Conservation (phyloP, 176 grass and related monocot genomes). For the Chloris gayana region DNA sequence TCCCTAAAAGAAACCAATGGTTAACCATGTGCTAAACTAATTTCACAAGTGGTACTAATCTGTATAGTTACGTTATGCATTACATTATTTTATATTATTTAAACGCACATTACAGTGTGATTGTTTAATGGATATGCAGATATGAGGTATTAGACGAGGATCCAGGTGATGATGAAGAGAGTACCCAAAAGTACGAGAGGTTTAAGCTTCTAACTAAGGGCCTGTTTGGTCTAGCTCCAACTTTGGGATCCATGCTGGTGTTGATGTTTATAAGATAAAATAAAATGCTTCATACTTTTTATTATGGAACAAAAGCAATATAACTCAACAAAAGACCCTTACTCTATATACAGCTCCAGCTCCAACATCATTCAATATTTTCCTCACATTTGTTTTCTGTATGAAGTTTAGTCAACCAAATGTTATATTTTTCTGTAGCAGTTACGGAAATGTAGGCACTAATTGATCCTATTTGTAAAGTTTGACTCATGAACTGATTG, state of each 20-base stretch:
- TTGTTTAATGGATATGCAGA: slow-evolving; percentile 57
- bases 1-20: background rate
- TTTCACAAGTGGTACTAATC: background rate
- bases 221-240: background rate
- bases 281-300: too few relatives aligned
- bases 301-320: too few relatives aligned
- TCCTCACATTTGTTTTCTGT: background rate
- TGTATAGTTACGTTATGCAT: background rate
- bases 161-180: slow-evolving; percentile 98
- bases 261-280: too few relatives aligned
- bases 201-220: slow-evolving; percentile 26
- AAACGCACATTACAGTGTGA: slow-evolving; percentile 17
- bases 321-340: too few relatives aligned
- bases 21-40: background rate
- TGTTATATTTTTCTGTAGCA: background rate
- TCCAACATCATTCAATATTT: slow-evolving; percentile 15
- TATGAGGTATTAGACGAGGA: slow-evolving; percentile 96
- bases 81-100: slow-evolving; percentile 2
- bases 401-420: slow-evolving; percentile 3
- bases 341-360: too few relatives aligned
- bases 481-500: too few relatives aligned
- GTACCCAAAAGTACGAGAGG: slow-evolving; percentile 69
- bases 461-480: slow-evolving; percentile 22
- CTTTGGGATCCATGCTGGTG: too few relatives aligned
- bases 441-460: slow-evolving; percentile 6